phyloP scores from a whole-genome alignment of 2,329 filamentous ascomycete genomes.

The Orbilia quercus region DNA sequence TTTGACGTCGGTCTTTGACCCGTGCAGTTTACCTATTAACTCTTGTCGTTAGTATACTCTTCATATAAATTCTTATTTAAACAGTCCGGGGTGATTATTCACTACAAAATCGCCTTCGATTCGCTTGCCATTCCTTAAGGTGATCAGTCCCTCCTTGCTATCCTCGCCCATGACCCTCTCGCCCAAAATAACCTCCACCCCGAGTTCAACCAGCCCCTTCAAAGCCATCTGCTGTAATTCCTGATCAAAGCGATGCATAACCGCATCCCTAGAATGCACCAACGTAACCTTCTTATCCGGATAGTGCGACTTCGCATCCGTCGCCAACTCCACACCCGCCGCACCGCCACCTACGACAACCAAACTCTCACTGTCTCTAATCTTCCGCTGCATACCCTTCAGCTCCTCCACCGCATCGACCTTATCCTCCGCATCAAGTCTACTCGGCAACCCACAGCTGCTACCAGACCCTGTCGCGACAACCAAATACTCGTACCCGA shows the following conservation, averaged over 20 bases:
- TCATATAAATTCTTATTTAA: no score
- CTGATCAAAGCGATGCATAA: conserved; percentile 68
- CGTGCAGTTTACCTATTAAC: conserved; percentile 71
- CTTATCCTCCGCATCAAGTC: conserved; percentile 65
- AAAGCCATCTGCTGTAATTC: conserved; percentile 63
- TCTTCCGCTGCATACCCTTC: conserved; percentile 65
- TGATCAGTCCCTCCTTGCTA: conserved; percentile 63
- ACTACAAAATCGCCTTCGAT: conserved; percentile 69
- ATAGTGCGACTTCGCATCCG: conserved; percentile 70
- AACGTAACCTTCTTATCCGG: conserved; percentile 70
- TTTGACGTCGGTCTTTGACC: conserved; percentile 71
- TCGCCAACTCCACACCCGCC: conserved; percentile 72
- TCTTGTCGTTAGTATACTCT: no score
- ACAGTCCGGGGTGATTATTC: conserved; percentile 57
- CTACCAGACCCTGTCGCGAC: conserved; percentile 70
- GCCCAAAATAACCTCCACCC: conserved; percentile 67
- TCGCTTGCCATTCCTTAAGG: conserved; percentile 65
- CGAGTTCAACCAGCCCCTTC: conserved; percentile 65
- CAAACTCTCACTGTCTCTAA: conserved; percentile 65
- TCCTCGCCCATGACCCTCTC: conserved; percentile 65
- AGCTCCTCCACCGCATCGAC: conserved; percentile 65
- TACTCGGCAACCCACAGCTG: conserved; percentile 66
- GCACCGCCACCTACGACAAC: conserved; percentile 72
- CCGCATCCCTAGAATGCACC: conserved; percentile 69
- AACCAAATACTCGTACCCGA: conserved; percentile 70